Evolutionary conservation across 192 early-diverging fungal genomes (phyloP).

Genomic region (Spinellus fusiger): DNA sequence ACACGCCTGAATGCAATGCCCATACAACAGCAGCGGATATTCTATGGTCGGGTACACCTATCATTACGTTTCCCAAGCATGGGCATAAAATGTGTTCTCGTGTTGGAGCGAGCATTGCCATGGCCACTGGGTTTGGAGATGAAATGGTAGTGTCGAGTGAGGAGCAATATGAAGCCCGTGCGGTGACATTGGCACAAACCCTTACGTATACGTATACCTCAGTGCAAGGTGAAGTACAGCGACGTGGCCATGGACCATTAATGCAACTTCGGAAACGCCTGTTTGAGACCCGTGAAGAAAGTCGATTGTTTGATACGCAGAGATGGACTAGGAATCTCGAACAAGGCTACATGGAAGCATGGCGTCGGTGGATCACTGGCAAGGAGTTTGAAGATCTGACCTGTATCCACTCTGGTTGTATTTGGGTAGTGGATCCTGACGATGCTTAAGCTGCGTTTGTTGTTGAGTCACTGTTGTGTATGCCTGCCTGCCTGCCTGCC

Average conservation of each 20-base stretch:
- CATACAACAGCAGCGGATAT: slow-evolving; percentile 96
- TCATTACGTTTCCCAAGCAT: slow-evolving; percentile 84
- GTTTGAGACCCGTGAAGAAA: slow-evolving; percentile 74
- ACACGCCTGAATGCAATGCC: slow-evolving; percentile 95
- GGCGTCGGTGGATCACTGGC: slow-evolving; percentile 65
- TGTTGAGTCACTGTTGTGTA: too few relatives aligned
- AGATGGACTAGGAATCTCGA: slow-evolving; percentile 84
- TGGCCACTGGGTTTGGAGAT: slow-evolving; percentile 68
- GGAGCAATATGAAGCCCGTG: slow-evolving; percentile 59
- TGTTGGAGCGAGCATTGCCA: slow-evolving; percentile 82
- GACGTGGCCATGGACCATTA: slow-evolving; percentile 40
- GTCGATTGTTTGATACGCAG: slow-evolving; percentile 80
- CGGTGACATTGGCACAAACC: slow-evolving; percentile 53
- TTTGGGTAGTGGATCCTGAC: slow-evolving; percentile 37
- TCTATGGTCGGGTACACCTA: slow-evolving; percentile 89
- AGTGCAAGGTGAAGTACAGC: slow-evolving; percentile 20
- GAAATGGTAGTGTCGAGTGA: slow-evolving; percentile 62
- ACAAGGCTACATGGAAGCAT: slow-evolving; percentile 61
- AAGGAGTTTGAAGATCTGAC: slow-evolving; percentile 46
- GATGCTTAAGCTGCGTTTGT: too few relatives aligned
- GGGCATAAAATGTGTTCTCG: slow-evolving; percentile 88
- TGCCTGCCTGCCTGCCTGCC: too few relatives aligned
- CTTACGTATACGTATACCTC: slow-evolving; percentile 41
- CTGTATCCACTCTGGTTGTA: slow-evolving; percentile 26
- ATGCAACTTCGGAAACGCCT: slow-evolving; percentile 63